Evolutionary conservation across 257 asterid species (phyloP).

Genomic region (Plectranthus barbatus): DNA sequence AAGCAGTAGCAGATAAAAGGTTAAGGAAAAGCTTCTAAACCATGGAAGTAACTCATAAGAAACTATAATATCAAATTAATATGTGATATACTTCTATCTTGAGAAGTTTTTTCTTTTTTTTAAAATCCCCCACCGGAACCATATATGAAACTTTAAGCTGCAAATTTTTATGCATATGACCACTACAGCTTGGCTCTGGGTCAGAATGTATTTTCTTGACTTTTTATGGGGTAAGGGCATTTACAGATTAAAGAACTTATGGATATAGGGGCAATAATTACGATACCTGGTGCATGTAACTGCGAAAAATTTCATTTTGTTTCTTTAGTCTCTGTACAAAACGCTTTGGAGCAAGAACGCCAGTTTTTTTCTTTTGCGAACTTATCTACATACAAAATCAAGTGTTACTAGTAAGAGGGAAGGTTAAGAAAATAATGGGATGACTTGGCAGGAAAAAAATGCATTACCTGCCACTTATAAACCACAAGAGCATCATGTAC

Average conservation of each 20-base stretch:
- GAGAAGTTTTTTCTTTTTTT: too few relatives aligned
- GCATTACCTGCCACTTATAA: constrained; percentile 7
- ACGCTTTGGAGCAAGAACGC: constrained; percentile 89
- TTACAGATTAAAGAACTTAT: neutral
- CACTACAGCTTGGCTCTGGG: neutral
- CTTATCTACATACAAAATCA: constrained; percentile 52
- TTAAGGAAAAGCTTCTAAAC: neutral
- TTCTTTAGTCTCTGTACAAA: constrained; percentile 81
- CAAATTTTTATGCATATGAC: neutral
- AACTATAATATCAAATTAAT: too few relatives aligned
- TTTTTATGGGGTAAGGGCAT: neutral
- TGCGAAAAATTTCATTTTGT: constrained; percentile 86
- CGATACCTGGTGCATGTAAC: constrained; percentile 94
- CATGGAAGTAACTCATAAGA: neutral
- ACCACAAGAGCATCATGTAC: neutral
- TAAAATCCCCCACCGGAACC: too few relatives aligned
- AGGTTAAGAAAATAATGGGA: neutral
- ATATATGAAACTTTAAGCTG: too few relatives aligned
- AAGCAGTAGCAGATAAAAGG: constrained; percentile 6
- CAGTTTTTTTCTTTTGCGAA: constrained; percentile 88
- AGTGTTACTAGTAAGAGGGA: neutral
- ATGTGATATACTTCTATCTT: neutral
- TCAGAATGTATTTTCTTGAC: too few relatives aligned
- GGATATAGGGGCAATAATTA: neutral
- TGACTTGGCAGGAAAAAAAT: neutral